Evolutionary conservation across 768 basidiomycete species (phyloP).

Genomic region (Termitomyces sp.): DNA sequence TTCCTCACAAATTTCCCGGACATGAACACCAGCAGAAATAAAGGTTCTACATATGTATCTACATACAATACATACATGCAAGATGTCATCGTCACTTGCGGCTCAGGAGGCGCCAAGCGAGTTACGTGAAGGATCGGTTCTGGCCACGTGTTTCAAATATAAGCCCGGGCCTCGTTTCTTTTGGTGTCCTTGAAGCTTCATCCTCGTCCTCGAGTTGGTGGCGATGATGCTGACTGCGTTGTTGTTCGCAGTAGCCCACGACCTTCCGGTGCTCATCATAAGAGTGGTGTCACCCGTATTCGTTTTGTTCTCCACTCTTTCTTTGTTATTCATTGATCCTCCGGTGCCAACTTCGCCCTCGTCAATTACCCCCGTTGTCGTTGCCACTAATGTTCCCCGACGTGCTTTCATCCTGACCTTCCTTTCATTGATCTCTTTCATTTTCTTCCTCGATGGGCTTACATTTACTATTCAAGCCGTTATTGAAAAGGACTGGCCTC

Average conservation of each 20-base stretch:
- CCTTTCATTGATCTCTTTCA: constrained; percentile 62
- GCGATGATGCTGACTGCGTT: constrained; percentile 22
- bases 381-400: constrained; percentile 68
- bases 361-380: constrained; percentile 73
- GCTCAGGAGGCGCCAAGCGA: constrained; percentile 6
- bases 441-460: constrained; percentile 75
- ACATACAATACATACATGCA: background rate
- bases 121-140: constrained; percentile 14
- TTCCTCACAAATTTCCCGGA: background rate
- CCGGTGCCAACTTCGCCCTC: constrained; percentile 44
- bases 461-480: constrained; percentile 63
- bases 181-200: constrained; percentile 6
- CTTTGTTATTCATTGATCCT: constrained; percentile 48
- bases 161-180: constrained; percentile 9
- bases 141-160: constrained; percentile 21
- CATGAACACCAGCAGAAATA: background rate
- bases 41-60: background rate
- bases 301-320: constrained; percentile 55
- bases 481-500: constrained; percentile 60
- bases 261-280: constrained; percentile 43
- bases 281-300: constrained; percentile 65
- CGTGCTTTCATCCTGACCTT: constrained; percentile 67
- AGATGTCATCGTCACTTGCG: background rate
- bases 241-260: constrained; percentile 10
- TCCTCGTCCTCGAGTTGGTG: constrained; percentile 18